Percentiles rank a stretch among this genome's conserved stretches.
These are phyloP conservation scores for Aspergillus tubingensis DNA, from an alignment of 2,329 filamentous ascomycete genomes.

Conservation along the genomic window DNA sequence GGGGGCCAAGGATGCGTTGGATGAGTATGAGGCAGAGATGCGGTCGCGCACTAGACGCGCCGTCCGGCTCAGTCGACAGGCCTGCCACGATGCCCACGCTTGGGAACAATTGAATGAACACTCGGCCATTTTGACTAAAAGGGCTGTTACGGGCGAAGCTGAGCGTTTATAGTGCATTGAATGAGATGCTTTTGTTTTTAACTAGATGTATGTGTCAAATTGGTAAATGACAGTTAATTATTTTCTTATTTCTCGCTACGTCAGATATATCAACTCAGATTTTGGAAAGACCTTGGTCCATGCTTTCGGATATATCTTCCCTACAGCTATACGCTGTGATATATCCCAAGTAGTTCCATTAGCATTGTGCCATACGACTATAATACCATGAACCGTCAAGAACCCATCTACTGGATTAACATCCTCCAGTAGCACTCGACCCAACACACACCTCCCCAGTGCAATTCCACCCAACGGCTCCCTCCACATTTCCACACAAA, in stretches of 20 bases:
- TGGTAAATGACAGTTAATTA: no score
- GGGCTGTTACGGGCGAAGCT: slow-evolving; percentile 9
- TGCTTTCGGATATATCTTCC: no score
- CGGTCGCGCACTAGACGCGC: slow-evolving; percentile 30
- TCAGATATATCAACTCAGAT: no score
- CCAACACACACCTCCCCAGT: slow-evolving; percentile 25
- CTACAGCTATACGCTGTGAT: no score
- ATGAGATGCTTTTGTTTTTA: no score
- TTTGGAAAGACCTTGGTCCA: no score
- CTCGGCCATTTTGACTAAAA: slow-evolving; percentile 32
- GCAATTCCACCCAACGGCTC: slow-evolving; percentile 26
- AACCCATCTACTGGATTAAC: slow-evolving; percentile 3
- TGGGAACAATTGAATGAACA: slow-evolving; percentile 30
- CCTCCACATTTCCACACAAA: slow-evolving; percentile 30
- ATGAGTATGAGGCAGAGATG: slow-evolving; percentile 37
- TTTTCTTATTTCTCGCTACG: no score
- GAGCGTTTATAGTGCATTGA: neutral
- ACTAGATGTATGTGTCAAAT: no score
- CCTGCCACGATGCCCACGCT: slow-evolving; percentile 39
- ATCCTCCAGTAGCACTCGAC: slow-evolving; percentile 37
- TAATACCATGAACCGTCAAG: no score
- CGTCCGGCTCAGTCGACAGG: slow-evolving; percentile 37
- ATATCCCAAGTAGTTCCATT: no score
- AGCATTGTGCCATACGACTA: fast-evolving
- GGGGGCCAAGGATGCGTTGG: slow-evolving; percentile 19